Evolutionary conservation across 176 grass and related monocot genomes (phyloP).

Genomic region (Zoysia japonica): DNA sequence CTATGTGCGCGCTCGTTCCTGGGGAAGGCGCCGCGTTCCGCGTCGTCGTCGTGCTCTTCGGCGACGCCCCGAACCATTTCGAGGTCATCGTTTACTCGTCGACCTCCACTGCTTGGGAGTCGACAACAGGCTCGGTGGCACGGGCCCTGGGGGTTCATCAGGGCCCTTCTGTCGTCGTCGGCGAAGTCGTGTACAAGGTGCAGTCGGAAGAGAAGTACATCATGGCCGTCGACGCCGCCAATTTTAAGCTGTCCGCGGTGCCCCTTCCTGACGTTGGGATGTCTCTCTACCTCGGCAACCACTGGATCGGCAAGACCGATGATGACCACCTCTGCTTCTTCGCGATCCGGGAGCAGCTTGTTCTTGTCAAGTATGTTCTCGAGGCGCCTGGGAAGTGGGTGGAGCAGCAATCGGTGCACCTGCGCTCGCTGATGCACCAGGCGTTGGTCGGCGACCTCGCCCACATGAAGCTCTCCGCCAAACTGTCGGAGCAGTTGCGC

Average conservation of each 20-base stretch:
- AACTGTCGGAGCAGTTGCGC: conserved; percentile 40
- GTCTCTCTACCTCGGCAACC: conserved; percentile 37
- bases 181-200: conserved; percentile 47
- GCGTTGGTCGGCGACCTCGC: conserved; percentile 27
- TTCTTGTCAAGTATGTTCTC: conserved; percentile 33
- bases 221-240: conserved; percentile 33
- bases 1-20: conserved; percentile 14
- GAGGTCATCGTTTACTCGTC: conserved; percentile 29
- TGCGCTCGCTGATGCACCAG: conserved; percentile 30
- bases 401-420: conserved; percentile 21
- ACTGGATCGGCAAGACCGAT: conserved; percentile 49
- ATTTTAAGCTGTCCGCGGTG: conserved; percentile 40
- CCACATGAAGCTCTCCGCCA: conserved; percentile 49
- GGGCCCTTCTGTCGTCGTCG: conserved; percentile 39
- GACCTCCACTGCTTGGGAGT: conserved; percentile 12
- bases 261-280: conserved; percentile 22
- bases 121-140: conserved; percentile 3
- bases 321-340: conserved; percentile 56
- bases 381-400: conserved; percentile 35
- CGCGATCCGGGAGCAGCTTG: conserved; percentile 30
- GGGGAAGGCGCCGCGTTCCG: conserved; percentile 21
- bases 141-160: not conserved
- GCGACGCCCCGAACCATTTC: conserved; percentile 2
- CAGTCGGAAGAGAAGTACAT: conserved; percentile 37
- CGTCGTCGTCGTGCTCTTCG: conserved; percentile 46